phyloP scores from a whole-genome alignment of 2,329 filamentous ascomycete genomes.

The Grosmannia penicillata region DNA sequence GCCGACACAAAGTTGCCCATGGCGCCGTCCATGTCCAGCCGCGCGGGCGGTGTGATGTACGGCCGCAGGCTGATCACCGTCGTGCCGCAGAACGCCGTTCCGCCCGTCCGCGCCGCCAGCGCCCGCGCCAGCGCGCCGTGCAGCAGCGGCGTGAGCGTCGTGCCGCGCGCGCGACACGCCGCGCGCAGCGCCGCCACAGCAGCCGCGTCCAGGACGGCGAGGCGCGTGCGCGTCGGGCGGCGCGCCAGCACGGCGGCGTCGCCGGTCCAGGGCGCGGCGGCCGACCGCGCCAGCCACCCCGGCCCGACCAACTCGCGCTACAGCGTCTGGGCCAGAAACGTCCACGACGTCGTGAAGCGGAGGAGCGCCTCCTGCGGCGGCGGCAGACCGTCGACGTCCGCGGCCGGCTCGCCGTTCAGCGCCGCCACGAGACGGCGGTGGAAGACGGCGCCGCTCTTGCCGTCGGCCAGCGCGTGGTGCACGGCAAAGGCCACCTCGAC shows the following conservation, averaged over 20 bases:
- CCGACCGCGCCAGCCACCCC: constrained; percentile 16
- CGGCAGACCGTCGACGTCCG: constrained; percentile 16
- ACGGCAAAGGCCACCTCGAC: constrained; percentile 31
- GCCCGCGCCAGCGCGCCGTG: constrained; percentile 29
- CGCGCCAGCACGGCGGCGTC: constrained; percentile 16
- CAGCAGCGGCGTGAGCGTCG: constrained; percentile 33
- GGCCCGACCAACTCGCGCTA: constrained; percentile 27
- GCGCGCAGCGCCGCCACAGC: constrained; percentile 19
- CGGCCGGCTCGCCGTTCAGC: constrained; percentile 16
- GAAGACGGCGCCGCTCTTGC: constrained; percentile 31
- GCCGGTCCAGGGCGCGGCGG: constrained; percentile 6
- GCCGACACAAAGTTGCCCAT: constrained; percentile 27
- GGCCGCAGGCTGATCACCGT: constrained; percentile 32
- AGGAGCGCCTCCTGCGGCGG: constrained; percentile 26
- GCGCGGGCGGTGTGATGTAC: constrained; percentile 14
- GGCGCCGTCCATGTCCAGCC: constrained; percentile 15
- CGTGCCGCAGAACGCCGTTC: constrained; percentile 19
- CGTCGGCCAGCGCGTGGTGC: constrained; percentile 39
- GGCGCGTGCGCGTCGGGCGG: constrained; percentile 18
- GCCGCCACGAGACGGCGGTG: constrained; percentile 30
- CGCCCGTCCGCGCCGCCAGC: constrained; percentile 18
- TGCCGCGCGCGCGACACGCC: constrained; percentile 23
- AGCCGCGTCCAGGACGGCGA: constrained; percentile 19
- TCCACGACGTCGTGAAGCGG: constrained; percentile 22
- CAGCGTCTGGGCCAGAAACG: constrained; percentile 24